A percentile compares a stretch with the other conserved stretches of the same genome.
Conservation (phyloP, 2,329 filamentous ascomycete species). For the Stachybotrys chartarum region DNA sequence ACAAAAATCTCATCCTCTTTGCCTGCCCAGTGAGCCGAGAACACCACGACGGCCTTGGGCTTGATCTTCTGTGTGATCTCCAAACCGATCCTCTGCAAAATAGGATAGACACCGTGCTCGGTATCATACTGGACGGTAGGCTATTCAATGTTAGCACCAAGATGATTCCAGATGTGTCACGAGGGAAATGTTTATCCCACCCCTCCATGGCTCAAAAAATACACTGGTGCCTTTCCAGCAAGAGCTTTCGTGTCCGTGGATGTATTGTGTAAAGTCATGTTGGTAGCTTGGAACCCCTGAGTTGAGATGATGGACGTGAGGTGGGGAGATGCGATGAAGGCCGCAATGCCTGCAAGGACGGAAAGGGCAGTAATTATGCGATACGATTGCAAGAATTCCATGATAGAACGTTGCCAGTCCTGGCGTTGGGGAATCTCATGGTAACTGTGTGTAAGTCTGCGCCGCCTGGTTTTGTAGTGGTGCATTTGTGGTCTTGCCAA, state of each 20-base stretch:
- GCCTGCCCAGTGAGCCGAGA: slow-evolving; percentile 73
- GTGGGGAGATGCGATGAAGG: background rate
- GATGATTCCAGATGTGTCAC: background rate
- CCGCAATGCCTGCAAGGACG: background rate
- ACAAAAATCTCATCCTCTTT: slow-evolving; percentile 49
- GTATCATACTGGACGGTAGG: slow-evolving; percentile 64
- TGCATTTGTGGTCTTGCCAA: background rate
- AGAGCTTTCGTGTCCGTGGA: background rate
- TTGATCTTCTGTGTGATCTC: slow-evolving; percentile 66
- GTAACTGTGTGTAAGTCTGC: too few relatives aligned
- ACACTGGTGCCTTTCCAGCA: slow-evolving; percentile 28
- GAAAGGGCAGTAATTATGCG: background rate
- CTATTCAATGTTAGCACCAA: slow-evolving; percentile 13
- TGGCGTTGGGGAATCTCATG: too few relatives aligned
- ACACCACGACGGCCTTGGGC: slow-evolving; percentile 66
- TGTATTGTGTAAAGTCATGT: background rate
- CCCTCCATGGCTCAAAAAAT: slow-evolving; percentile 44
- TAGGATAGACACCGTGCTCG: slow-evolving; percentile 57
- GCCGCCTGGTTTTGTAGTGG: background rate
- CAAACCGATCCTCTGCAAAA: slow-evolving; percentile 57
- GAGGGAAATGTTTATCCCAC: slow-evolving; percentile 21
- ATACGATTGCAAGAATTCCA: background rate
- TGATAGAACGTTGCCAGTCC: background rate
- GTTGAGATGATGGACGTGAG: background rate
- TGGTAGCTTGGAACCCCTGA: background rate